These are phyloP conservation scores for Reticulascus tulasneorum DNA, from an alignment of 2,329 filamentous ascomycete genomes.

Conservation along the genomic window DNA sequence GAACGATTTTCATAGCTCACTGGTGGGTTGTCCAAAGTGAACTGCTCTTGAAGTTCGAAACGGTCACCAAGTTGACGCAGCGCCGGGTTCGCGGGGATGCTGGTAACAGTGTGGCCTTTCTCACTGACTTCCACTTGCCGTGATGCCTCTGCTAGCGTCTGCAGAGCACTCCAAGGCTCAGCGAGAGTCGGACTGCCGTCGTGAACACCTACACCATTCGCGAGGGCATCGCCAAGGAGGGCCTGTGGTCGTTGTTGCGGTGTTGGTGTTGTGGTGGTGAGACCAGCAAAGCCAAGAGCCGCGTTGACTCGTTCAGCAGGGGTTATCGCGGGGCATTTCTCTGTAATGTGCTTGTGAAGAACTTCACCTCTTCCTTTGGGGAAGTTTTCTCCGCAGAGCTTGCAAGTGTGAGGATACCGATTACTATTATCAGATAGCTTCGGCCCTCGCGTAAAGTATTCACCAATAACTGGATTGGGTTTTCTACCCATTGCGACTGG, in stretches of 20 bases:
- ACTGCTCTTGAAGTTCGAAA: constrained; percentile 56
- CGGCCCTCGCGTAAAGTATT: constrained; percentile 82
- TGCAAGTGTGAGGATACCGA: constrained; percentile 88
- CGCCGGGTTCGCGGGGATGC: constrained; percentile 17
- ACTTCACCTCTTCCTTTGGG: constrained; percentile 85
- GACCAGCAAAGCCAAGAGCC: constrained; percentile 21
- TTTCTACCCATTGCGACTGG: constrained; percentile 68
- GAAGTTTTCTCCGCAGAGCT: constrained; percentile 81
- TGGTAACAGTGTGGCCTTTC: constrained; percentile 6
- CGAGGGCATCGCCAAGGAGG: constrained; percentile 20
- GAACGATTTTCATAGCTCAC: constrained; percentile 40
- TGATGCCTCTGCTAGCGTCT: constrained; percentile 85
- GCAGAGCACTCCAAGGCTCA: constrained; percentile 73
- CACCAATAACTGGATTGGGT: constrained; percentile 78
- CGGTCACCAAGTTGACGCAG: constrained; percentile 17
- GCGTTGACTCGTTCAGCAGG: constrained; percentile 72
- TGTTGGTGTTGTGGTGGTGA: constrained; percentile 10
- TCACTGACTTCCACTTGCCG: constrained; percentile 57
- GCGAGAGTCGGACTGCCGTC: no score
- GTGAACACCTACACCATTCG: constrained; percentile 18
- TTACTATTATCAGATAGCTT: constrained; percentile 90
- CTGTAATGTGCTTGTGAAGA: constrained; percentile 75
- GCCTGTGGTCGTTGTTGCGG: constrained; percentile 19
- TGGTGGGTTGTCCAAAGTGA: constrained; percentile 53
- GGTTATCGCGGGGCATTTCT: constrained; percentile 78